Base-by-base conservation (phyloP, 225 moss, liverwort and hornwort genomes). In the Thuidium tamariscinum region DNA sequence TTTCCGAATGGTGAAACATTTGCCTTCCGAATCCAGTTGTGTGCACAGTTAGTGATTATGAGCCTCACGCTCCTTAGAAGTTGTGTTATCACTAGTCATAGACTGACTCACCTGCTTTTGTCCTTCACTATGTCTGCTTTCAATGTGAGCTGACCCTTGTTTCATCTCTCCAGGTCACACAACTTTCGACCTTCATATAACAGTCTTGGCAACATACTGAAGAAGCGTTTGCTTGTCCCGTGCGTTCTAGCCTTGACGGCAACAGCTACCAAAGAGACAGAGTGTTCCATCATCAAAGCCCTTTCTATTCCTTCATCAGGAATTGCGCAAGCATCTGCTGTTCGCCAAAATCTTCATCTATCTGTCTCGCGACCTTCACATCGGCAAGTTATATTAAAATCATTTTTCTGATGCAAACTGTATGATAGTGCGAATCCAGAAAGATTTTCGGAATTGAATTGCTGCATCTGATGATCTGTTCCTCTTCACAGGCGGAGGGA, bases 141-240 rank as follows among this genome's bases (percentile, higher is more conserved):
- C 70, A 49, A 44, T n/a, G 37, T 44, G 52, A 82, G n/a, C 76
- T 86, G 56, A 87, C 39, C n/a, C 62, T 49, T 85, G 82, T 68
- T 83, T 86, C 37, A 13, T 60, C 66, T 49, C 27, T 80, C 61
- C 95, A 98, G 97, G 97, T 98, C 97, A 82, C 97, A 98, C 83
- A 98, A 98, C 90, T 98, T 98, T 89, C 95, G 97, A 85, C 93
- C 97, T 77, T 96, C 97, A 59, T 98, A 98, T 86, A 94, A 93
- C 87, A 94, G 96, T 69, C 89, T 98, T 81, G 97, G 97, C 86
- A 95, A 88, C 46, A 87, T 95, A 80, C 83, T 97, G 88, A 93
- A 91, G 80, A 89, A 93, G 81, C 95, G 92, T 74, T 89, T 97
- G 91, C 83, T 87, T 87, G 95, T 95, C 36, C 92, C 94, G 14